Percentiles rank a stretch among this genome's conserved stretches.
Evolutionary conservation across 768 basidiomycete species (phyloP).

Genomic region (Gymnopilus junonius): DNA sequence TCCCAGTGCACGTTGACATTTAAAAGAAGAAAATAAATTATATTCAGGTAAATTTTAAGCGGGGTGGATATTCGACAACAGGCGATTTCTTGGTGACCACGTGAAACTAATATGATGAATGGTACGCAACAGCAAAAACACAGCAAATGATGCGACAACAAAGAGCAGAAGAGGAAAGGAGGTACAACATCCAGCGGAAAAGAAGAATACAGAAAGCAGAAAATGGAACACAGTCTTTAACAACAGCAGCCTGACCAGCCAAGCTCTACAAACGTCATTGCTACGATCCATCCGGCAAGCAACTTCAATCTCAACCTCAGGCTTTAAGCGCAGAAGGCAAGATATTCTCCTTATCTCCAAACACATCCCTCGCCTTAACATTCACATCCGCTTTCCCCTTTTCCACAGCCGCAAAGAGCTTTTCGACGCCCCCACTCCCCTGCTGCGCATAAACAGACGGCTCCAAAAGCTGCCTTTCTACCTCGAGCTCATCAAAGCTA

Average conservation of each 20-base stretch:
- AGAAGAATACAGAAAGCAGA: not conserved
- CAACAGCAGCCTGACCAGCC: constrained; percentile 9
- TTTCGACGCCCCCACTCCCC: constrained; percentile 21
- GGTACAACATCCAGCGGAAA: not conserved
- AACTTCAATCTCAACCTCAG: not conserved
- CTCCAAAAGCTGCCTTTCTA: constrained; percentile 34
- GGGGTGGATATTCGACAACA: not conserved
- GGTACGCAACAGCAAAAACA: constrained; percentile 4
- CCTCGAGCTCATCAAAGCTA: constrained; percentile 55
- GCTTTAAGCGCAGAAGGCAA: constrained; percentile 17
- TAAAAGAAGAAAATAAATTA: not conserved
- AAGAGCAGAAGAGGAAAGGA: constrained; percentile 4
- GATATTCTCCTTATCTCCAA: constrained; percentile 59
- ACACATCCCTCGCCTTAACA: constrained; percentile 39
- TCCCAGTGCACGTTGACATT: not conserved
- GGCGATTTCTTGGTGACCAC: not conserved
- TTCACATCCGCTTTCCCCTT: constrained; percentile 18
- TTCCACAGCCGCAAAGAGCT: constrained; percentile 12
- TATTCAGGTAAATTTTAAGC: not conserved
- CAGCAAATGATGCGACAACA: constrained; percentile 10
- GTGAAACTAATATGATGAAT: not conserved
- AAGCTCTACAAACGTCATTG: not conserved
- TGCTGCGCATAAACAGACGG: constrained; percentile 18
- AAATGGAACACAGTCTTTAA: not conserved
- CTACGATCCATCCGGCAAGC: not conserved